Evolutionary conservation across 116 monocot species (phyloP), one percentile per base, ranked within the genome.

Genomic region (Zostera marina): DNA sequence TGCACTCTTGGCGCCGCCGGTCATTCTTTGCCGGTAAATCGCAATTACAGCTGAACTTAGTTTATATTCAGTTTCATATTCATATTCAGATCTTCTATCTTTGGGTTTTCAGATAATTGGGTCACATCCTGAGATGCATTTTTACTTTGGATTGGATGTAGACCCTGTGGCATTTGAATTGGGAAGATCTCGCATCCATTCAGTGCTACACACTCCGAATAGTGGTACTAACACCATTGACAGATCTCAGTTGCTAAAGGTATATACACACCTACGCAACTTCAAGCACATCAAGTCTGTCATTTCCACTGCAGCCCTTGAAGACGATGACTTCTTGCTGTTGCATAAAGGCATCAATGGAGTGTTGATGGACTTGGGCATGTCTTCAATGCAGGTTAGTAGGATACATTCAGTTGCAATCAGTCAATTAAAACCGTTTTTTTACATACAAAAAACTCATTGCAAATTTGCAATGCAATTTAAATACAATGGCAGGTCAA

Each of bases 1-100:
- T 96, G 96, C 76, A 96, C 96, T 12, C 77, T 96, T 60, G 96
- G 96, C 12, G 82, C 89, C 23, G 96, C 71, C 22, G 84, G 85
- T 41, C 96, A 96, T 72, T 89, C 89, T 12, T 55, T 68, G 49
- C 82, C 89, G 11, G 85, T 93, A 56, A 52, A 2, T 32, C 32
- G 67, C 48, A 16, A 4, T 46, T 46, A 13, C 14, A 46, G 7
- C 17, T 40, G 15, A 56, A 14, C 15, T 22, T 13, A 39, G 26
- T 38, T 5, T 40, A 39, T 39, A 14, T 32, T 22, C 15, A 39
- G 26, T 38, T 5, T 22, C 59, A 40, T 44, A 26, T 39, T 39
- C 8, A 24, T 4, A 64, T 41, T 10, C 17, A 25, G 11, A 39
- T 8, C 3, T 53, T 54, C 9, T 57, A 1, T 56, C 40, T 2